Conservation (phyloP, 306 rosid species). For the Erythrophleum fordii region DNA sequence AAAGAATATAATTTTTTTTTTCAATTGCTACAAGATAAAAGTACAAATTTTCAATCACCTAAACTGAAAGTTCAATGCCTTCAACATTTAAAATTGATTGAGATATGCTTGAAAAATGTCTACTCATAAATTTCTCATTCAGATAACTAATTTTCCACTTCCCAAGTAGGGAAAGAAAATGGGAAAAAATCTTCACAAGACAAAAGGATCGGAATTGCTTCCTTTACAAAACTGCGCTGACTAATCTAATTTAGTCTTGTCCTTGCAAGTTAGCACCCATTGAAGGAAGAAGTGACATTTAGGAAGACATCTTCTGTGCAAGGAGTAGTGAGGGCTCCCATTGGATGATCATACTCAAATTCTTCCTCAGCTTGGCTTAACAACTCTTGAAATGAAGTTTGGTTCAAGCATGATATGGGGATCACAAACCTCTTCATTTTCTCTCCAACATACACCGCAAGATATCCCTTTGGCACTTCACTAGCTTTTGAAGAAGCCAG, state of each 20-base stretch:
- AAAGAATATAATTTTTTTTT: neutral
- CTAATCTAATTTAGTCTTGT: slow-evolving; percentile 6
- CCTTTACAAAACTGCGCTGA: slow-evolving; percentile 1
- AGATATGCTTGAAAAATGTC: neutral
- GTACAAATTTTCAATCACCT: too few species aligned
- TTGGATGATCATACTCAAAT: neutral
- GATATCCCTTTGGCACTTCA: slow-evolving; percentile 27
- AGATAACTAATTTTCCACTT: too few species aligned
- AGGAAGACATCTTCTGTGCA: neutral
- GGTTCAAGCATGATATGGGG: slow-evolving; percentile 31
- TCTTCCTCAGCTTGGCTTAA: neutral
- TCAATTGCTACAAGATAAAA: too few species aligned
- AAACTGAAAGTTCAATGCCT: too few species aligned
- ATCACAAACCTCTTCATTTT: slow-evolving; percentile 29
- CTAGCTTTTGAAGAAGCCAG: neutral
- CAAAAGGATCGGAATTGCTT: too few species aligned
- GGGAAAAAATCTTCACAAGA: neutral
- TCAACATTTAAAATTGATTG: neutral
- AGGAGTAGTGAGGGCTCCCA: neutral
- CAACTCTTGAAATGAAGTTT: neutral
- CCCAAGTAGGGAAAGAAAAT: too few species aligned
- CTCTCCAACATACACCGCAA: slow-evolving; percentile 35
- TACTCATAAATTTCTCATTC: neutral
- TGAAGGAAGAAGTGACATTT: slow-evolving; percentile 1
- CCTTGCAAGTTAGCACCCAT: too few species aligned